Percentiles rank a stretch among this genome's conserved stretches.
Conservation (phyloP, 257 asterid species). For the Nicotiana noctiflora region DNA sequence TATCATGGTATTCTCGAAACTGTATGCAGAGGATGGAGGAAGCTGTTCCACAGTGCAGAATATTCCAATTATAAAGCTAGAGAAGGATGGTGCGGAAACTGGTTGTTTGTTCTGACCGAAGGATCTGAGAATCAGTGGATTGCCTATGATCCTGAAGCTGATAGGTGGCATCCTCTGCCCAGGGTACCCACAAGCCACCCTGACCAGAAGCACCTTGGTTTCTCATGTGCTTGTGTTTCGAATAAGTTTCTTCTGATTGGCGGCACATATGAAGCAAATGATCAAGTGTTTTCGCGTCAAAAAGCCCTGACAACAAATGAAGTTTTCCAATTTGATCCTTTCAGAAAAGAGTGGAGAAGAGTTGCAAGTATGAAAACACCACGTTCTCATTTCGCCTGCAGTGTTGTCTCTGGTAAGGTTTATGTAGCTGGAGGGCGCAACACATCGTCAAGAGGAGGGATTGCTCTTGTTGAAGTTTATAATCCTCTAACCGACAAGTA, state of each 20-base stretch:
- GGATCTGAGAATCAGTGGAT: constrained; percentile 8
- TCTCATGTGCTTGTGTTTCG: constrained; percentile 6
- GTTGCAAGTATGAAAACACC: constrained; percentile 9
- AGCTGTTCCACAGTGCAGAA: neutral
- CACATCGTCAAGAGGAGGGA: neutral
- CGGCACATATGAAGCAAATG: neutral
- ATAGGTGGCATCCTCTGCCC: constrained; percentile 6
- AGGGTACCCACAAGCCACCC: constrained; percentile 4
- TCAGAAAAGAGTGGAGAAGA: constrained; percentile 3
- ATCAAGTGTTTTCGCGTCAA: neutral
- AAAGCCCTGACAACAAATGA: neutral
- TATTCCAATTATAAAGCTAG: constrained; percentile 5
- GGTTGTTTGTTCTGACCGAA: constrained; percentile 6
- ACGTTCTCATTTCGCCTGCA: constrained; percentile 5
- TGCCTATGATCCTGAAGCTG: constrained; percentile 9
- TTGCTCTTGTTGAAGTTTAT: constrained; percentile 4
- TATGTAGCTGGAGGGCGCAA: constrained; percentile 9
- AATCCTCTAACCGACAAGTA: constrained; percentile 1
- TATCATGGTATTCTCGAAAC: constrained; percentile 3
- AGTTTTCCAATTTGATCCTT: constrained; percentile 6
- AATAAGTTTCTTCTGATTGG: constrained; percentile 8
- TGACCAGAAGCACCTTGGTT: constrained; percentile 5
- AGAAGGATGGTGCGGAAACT: constrained; percentile 6
- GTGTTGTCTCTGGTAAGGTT: constrained; percentile 10
- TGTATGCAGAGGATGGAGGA: neutral